Base-by-base conservation (phyloP, 2,329 filamentous ascomycete genomes). In the Rachicladosporium sp. region DNA sequence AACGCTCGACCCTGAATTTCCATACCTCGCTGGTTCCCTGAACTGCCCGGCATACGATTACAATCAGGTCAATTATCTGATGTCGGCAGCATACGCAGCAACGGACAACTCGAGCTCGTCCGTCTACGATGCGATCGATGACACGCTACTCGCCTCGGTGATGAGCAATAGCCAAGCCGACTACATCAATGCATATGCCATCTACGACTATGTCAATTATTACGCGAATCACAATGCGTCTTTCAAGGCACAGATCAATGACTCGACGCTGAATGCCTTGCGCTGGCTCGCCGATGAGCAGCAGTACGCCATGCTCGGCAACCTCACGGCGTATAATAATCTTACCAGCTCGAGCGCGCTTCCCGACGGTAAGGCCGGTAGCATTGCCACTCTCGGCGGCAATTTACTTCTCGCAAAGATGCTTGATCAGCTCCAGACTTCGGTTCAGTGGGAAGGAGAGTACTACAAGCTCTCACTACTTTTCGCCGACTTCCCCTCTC, bases 141-240 rank as follows among this genome's bases (percentile, higher is more conserved):
- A 52, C 13, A 53, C 61, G 7, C 59, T 66, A 36, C 59, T 76
- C 12, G 53, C 60, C 2, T 65, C 59, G 1, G 52, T 66, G 23
- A 57, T 71, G 12, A 49, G 55, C 8, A 44, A 51, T 31, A 48
- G 53, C 2, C 53, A 50, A 9, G 70, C 66, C 37, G 63, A 64
- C 39, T 76, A 73, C 50, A 54, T 52, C 7, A 70, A 75, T 41
- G 73, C 73, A 2, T 65, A 68, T 44, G 50, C 62, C 9, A 70
- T 78, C 43, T 71, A 66, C 39, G 72, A 78, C 43, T 76, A 70
- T 47, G 55, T 78, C 33, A 63, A 67, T 27, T 77, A 77, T 51
- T 61, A 67, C 31, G 64, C 64, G 37, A 49, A 60, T 11, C 73
- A 78, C 55, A 73, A 78, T 47, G 49, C 50, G 7, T 66, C 60